Conservation (phyloP, 495 filamentous ascomycete genomes). For the Cercophora scortea region DNA sequence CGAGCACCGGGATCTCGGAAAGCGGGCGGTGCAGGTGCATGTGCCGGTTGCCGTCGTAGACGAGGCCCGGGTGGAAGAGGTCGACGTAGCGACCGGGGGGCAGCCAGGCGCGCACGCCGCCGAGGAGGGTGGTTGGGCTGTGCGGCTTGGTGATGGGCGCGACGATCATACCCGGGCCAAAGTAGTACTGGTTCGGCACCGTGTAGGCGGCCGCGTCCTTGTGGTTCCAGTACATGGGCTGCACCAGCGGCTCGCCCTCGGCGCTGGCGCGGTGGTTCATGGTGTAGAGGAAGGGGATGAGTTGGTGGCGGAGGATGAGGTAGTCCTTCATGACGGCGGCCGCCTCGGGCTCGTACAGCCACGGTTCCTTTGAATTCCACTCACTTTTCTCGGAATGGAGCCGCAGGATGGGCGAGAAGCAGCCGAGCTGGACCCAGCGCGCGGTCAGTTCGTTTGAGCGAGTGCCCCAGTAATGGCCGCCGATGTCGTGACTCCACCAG, state of each 20-base stretch:
- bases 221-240: constrained; percentile 55
- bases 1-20: constrained; percentile 40
- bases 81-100: constrained; percentile 42
- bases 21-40: constrained; percentile 38
- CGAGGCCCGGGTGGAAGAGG: constrained; percentile 37
- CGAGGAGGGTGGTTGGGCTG: constrained; percentile 28
- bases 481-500: constrained; percentile 61
- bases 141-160: constrained; percentile 42
- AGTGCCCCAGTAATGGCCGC: constrained; percentile 45
- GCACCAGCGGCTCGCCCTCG: constrained; percentile 40
- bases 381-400: constrained; percentile 45
- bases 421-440: constrained; percentile 52
- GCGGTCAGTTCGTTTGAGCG: constrained; percentile 46
- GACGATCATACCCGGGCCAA: constrained; percentile 45
- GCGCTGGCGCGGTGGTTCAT: constrained; percentile 40
- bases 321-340: constrained; percentile 35
- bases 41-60: constrained; percentile 45
- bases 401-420: constrained; percentile 50
- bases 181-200: constrained; percentile 45
- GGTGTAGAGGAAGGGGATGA: constrained; percentile 51
- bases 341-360: constrained; percentile 38
- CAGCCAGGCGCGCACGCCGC: constrained; percentile 41
- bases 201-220: constrained; percentile 41
- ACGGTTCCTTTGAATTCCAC: constrained; percentile 52
- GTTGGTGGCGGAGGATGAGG: constrained; percentile 41